phyloP scores from a whole-genome alignment of 2,329 filamentous ascomycete species.

The Verticillium isaacii region DNA sequence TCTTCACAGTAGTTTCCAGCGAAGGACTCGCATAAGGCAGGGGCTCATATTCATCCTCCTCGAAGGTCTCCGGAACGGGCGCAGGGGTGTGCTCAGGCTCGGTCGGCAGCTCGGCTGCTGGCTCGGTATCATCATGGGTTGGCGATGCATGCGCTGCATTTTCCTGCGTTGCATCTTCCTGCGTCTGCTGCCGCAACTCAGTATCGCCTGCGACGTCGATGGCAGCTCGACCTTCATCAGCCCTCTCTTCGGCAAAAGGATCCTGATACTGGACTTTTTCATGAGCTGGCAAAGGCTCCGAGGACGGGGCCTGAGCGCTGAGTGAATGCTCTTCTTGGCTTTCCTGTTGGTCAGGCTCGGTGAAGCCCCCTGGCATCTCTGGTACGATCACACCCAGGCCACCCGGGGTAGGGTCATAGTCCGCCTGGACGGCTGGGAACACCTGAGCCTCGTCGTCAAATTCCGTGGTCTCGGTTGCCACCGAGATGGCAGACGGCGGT shows the following conservation, averaged over 20 bases:
- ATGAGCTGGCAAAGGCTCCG: constrained; percentile 16
- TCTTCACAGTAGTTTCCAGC: constrained; percentile 44
- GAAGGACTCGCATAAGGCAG: constrained; percentile 30
- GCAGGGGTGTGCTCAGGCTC: constrained; percentile 17
- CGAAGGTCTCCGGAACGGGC: constrained; percentile 23
- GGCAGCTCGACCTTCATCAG: constrained; percentile 28
- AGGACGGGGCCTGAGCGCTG: constrained; percentile 23
- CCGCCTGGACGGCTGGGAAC: constrained; percentile 38
- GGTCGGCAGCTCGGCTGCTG: background rate
- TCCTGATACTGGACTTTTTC: constrained; percentile 41
- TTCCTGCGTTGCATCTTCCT: background rate
- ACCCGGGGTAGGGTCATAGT: constrained; percentile 11
- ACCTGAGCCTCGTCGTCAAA: constrained; percentile 71
- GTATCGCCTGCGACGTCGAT: constrained; percentile 36
- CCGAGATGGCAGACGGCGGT: constrained; percentile 56
- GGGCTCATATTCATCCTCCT: constrained; percentile 35
- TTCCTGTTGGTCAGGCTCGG: constrained; percentile 3
- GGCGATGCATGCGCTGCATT: background rate
- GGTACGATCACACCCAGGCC: constrained; percentile 10
- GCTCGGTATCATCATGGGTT: background rate
- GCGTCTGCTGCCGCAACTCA: constrained; percentile 6
- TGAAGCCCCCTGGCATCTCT: background rate
- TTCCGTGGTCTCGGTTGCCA: constrained; percentile 58
- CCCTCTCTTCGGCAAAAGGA: constrained; percentile 42
- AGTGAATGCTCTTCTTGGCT: constrained; percentile 11